These are phyloP conservation scores for Blastomyces percursus DNA, from an alignment of 2,329 filamentous ascomycete genomes.

Conservation along the genomic window DNA sequence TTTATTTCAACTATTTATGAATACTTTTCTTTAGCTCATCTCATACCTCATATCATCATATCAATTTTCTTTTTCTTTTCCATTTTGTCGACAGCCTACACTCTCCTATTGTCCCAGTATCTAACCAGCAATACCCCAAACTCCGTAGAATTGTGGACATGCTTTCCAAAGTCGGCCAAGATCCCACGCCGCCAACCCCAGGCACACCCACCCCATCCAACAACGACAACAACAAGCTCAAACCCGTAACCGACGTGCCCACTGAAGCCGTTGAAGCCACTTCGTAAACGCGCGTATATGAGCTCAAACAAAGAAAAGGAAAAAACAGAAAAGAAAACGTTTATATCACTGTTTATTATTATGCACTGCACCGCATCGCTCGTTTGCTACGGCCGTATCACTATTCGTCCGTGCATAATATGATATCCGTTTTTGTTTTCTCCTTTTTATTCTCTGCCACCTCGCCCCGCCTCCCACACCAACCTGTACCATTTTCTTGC, in stretches of 20 bases:
- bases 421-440: not conserved
- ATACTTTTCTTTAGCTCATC: not conserved
- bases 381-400: not conserved
- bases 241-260: not conserved
- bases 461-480: not conserved
- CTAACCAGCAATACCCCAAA: not conserved
- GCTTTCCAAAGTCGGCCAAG: constrained; percentile 21
- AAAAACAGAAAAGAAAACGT: not conserved
- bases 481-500: no score
- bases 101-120: not conserved
- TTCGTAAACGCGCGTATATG: not conserved
- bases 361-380: no score
- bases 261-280: constrained; percentile 2
- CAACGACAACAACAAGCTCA: not conserved
- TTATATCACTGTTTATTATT: not conserved
- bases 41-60: not conserved
- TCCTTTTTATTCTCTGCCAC: not conserved
- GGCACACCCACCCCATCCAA: constrained; percentile 3
- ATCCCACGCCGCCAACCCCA: constrained; percentile 6
- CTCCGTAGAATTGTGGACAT: constrained; percentile 28
- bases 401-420: not conserved
- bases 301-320: not conserved
- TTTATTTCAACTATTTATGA: not conserved
- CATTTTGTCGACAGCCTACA: not conserved
- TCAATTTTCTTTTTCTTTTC: constrained; percentile 3